A percentile compares a stretch with the other conserved stretches of the same genome.
Evolutionary conservation across 768 basidiomycete species (phyloP).

Genomic region (Pleurotus salmoneostramineus): DNA sequence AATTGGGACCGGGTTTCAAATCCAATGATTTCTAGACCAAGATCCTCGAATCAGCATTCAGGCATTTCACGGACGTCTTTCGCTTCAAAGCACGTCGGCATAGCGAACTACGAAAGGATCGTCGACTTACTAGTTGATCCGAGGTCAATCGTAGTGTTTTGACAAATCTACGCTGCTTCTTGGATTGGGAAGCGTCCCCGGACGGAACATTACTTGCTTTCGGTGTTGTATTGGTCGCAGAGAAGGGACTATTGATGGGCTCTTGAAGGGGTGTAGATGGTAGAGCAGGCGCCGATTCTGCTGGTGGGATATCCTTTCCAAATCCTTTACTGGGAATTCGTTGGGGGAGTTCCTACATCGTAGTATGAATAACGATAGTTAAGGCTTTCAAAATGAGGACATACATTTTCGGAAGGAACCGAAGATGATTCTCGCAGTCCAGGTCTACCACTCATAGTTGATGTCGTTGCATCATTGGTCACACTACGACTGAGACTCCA

Average conservation of each 20-base stretch:
- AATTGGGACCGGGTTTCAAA: constrained; percentile 83
- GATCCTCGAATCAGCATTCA: background rate
- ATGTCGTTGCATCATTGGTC: constrained; percentile 16
- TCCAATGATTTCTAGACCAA: constrained; percentile 71
- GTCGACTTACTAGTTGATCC: constrained; percentile 75
- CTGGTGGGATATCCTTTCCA: constrained; percentile 15
- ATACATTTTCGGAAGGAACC: constrained; percentile 19
- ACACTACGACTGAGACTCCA: constrained; percentile 64
- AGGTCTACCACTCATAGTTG: constrained; percentile 7
- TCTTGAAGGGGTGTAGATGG: constrained; percentile 42
- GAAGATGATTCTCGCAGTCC: constrained; percentile 21
- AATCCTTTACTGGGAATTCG: background rate
- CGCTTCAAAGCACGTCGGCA: background rate
- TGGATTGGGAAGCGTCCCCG: background rate
- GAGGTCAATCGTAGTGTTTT: constrained; percentile 93
- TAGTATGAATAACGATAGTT: background rate
- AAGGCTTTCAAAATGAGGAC: background rate
- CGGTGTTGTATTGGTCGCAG: constrained; percentile 7
- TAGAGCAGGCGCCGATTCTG: constrained; percentile 37
- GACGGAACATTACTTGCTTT: background rate
- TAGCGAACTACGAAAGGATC: background rate
- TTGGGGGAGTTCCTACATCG: background rate
- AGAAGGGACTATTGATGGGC: constrained; percentile 18
- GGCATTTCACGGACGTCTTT: background rate
- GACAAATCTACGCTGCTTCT: constrained; percentile 57